phyloP scores from a whole-genome alignment of 108 stramenopile species.

The Pseudonitzschia multiseries region DNA sequence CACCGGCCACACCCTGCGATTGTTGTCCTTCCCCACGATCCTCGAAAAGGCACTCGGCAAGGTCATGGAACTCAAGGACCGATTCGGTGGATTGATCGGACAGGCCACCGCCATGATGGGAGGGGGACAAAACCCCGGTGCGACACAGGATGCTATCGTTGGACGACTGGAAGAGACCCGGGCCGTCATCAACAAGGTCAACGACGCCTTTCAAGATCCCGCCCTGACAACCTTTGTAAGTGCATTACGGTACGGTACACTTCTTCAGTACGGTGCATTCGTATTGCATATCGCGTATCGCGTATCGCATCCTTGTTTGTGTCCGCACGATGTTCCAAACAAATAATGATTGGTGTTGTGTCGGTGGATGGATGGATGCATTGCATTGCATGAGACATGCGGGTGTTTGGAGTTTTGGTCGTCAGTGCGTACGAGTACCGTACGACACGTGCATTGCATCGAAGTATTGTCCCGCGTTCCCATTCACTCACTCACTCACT shows the following conservation, averaged over 20 bases:
- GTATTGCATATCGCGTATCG: no score
- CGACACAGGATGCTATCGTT: constrained; percentile 80
- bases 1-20: constrained; percentile 98
- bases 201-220: constrained; percentile 96
- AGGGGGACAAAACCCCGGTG: constrained; percentile 66
- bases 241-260: no score
- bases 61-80: constrained; percentile 95
- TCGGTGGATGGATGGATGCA: no score
- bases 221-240: constrained; percentile 95
- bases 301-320: constrained; percentile 5
- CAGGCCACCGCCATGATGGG: constrained; percentile 92
- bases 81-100: constrained; percentile 92
- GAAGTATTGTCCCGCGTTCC: background rate
- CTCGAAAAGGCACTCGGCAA: constrained; percentile 96
- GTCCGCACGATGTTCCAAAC: no score
- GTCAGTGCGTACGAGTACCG: no score
- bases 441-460: background rate
- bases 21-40: constrained; percentile 95
- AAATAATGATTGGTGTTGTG: background rate
- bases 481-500: background rate
- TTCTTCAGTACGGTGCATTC: no score
- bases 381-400: no score
- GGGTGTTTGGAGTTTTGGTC: no score
- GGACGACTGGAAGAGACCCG: constrained; percentile 92
- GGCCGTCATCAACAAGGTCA: constrained; percentile 92